Percentiles rank a stretch among this genome's conserved stretches.
These are phyloP conservation scores for Avena sativa DNA, from an alignment of 176 grass and related monocot species.

Conservation along the genomic window DNA sequence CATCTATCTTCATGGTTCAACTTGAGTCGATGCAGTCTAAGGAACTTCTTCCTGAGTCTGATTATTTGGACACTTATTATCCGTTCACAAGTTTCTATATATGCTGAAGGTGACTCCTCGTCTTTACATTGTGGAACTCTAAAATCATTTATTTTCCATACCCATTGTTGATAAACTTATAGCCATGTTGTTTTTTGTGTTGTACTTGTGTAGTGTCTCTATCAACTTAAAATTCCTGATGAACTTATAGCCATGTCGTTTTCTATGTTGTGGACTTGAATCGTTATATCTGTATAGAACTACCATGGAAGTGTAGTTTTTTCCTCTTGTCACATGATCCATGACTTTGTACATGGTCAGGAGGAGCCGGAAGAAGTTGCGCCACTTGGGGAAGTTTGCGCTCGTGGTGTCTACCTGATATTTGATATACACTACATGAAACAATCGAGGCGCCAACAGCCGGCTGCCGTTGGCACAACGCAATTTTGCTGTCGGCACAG, in stretches of 20 bases:
- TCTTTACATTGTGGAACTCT: background rate
- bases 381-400: too few species aligned
- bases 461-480: too few species aligned
- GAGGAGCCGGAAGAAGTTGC: too few species aligned
- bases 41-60: background rate
- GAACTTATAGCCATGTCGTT: background rate
- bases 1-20: background rate
- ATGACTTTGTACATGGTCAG: too few species aligned
- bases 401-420: too few species aligned
- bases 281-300: background rate
- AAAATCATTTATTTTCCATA: background rate
- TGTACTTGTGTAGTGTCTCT: background rate
- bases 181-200: too few species aligned
- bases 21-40: conserved; percentile 13
- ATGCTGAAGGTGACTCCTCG: background rate
- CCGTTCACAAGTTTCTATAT: conserved; percentile 17
- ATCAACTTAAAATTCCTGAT: too few species aligned
- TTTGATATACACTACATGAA: too few species aligned
- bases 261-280: background rate
- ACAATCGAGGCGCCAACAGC: too few species aligned
- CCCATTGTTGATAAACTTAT: background rate
- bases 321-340: background rate
- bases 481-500: too few species aligned
- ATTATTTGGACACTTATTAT: background rate
- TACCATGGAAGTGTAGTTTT: background rate